Percentiles rank a stretch among this genome's conserved stretches.
phyloP scores from a whole-genome alignment of 2,329 filamentous ascomycete genomes.

The Colletotrichum costaricense region DNA sequence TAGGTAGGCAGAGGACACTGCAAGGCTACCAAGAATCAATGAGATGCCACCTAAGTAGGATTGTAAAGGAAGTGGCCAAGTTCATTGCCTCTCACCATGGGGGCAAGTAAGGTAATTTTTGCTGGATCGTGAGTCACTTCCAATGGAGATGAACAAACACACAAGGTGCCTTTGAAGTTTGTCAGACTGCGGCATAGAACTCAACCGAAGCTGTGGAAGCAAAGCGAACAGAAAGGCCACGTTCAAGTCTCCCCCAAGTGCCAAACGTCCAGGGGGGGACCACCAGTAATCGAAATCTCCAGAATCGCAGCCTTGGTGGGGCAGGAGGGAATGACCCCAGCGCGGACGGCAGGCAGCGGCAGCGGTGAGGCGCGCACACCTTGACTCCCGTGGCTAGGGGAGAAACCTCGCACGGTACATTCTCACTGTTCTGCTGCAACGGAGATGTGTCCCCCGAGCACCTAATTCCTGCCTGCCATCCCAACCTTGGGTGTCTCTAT shows the following conservation, averaged over 20 bases:
- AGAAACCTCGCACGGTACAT: slow-evolving; percentile 6
- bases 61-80: background rate
- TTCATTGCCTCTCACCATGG: background rate
- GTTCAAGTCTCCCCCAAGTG: background rate
- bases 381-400: slow-evolving; percentile 26
- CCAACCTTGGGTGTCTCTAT: background rate
- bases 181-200: slow-evolving; percentile 11
- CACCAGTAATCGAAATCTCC: slow-evolving; percentile 32
- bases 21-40: background rate
- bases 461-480: background rate
- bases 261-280: background rate
- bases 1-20: background rate
- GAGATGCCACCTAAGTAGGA: background rate
- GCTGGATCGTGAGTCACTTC: slow-evolving; percentile 17
- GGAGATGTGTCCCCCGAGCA: slow-evolving; percentile 25
- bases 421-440: slow-evolving; percentile 11
- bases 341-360: slow-evolving; percentile 19
- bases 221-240: slow-evolving; percentile 20
- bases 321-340: slow-evolving; percentile 5
- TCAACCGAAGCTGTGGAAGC: slow-evolving; percentile 7
- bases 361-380: slow-evolving; percentile 28
- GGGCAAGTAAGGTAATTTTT: background rate
- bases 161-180: background rate
- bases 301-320: slow-evolving; percentile 34
- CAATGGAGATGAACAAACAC: background rate